Evolutionary conservation across 805 yeast species (phyloP).

Genomic region (Sugiyamaella americana): DNA sequence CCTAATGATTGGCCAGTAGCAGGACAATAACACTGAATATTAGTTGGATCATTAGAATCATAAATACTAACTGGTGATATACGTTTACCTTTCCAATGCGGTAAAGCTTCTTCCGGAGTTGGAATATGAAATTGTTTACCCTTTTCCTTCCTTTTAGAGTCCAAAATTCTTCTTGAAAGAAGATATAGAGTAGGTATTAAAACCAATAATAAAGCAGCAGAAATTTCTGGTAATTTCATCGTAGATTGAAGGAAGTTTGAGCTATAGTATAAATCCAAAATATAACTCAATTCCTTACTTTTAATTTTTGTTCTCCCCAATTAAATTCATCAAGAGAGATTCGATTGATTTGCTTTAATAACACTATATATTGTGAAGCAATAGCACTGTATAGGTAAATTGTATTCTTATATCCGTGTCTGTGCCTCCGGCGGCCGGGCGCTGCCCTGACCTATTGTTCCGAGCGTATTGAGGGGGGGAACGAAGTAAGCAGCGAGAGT

Average conservation of each 20-base stretch:
- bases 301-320: no score
- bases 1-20: slow-evolving; percentile 92
- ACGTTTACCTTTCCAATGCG: slow-evolving; percentile 89
- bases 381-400: no score
- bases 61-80: slow-evolving; percentile 54
- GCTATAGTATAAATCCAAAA: no score
- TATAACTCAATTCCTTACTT: no score
- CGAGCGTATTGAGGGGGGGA: neutral
- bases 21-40: slow-evolving; percentile 85
- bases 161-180: neutral
- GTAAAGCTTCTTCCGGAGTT: slow-evolving; percentile 70
- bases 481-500: neutral
- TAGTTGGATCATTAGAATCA: slow-evolving; percentile 56
- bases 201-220: slow-evolving; percentile 9
- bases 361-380: no score
- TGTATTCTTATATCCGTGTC: no score
- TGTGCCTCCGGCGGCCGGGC: no score
- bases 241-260: no score
- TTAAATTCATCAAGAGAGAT: no score
- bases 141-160: slow-evolving; percentile 6
- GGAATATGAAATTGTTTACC: slow-evolving; percentile 33
- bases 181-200: slow-evolving; percentile 8
- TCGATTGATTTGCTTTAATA: no score
- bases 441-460: neutral
- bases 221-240: slow-evolving; percentile 8